Evolutionary conservation across 108 stramenopile species (phyloP), one percentile per base, ranked within the genome.

Genomic region (Schizochytrium sp.): DNA sequence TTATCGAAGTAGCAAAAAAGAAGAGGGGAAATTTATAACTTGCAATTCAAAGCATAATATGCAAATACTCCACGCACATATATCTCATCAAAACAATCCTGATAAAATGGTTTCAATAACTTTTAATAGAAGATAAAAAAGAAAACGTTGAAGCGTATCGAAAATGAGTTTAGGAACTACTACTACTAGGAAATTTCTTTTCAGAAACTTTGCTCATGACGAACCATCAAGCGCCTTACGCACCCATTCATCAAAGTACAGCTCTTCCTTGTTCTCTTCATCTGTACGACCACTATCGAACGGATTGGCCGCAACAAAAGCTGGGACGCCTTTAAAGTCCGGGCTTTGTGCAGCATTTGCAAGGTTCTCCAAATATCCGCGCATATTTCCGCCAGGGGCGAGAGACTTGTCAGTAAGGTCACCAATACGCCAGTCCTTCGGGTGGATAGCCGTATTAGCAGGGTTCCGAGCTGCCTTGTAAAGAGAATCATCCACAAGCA

Each of bases 381-480:
- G 76, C 47, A 83, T 83, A 40, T 49, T 55, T 55, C 76, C 76
- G 10, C 76, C 76, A 53, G 76, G 76, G 3, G 12, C 76, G n/a
- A 83, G 3, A 50, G 50, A 49, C 45, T 42, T 3, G 53, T 83
- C 76, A 40, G 49, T 50, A 5, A 49, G 28, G 3, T 49, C 5
- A 7, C 38, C 50, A 10, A 55, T 10, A 47, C 28, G 38, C 76
- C 76, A 83, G 13, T 83, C 76, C 55, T 83, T 83, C 10, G 76
- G 76, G 28, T 83, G 76, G 2, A 83, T 83, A 53, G 76, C 76
- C 17, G 76, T 83, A 53, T 83, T 56, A 13, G 76, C 50, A 10
- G 76, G 76, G 76, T 83, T 83, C 5, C 47, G 76, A 17, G 55
- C 53, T 53, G 76, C 76, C 47, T 83, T 83, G 47, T 83, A 83